Evolutionary conservation across 2,329 filamentous ascomycete species (phyloP).

Genomic region (Mariannaea elegans): DNA sequence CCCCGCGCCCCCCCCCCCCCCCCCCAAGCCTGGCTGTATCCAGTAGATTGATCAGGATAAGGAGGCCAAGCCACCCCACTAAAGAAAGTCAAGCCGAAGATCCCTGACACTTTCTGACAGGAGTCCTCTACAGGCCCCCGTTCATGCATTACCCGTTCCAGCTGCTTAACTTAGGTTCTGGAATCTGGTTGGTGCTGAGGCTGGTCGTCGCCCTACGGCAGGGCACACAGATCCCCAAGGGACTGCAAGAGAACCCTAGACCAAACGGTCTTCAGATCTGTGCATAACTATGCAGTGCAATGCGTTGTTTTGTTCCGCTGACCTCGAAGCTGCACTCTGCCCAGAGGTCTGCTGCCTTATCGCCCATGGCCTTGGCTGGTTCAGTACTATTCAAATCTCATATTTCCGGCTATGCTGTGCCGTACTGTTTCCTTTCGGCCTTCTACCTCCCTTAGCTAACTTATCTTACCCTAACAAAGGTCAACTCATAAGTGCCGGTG

Average conservation of each 20-base stretch:
- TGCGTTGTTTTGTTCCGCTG: conserved; percentile 1
- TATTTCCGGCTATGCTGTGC: conserved; percentile 17
- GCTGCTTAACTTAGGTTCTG: no score
- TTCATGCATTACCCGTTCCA: conserved; percentile 16
- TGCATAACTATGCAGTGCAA: not conserved
- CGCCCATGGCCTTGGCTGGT: not conserved
- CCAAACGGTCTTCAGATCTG: conserved; percentile 2
- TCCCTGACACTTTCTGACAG: conserved; percentile 6
- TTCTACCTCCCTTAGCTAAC: not conserved
- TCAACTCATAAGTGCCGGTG: not conserved
- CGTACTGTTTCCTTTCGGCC: not conserved
- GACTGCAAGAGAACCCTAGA: conserved; percentile 14
- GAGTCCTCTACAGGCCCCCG: not conserved
- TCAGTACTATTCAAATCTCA: conserved; percentile 4
- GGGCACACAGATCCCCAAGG: not conserved
- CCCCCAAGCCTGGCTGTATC: no score
- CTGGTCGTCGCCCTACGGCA: conserved; percentile 5
- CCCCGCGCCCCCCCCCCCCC: no score
- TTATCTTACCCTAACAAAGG: conserved; percentile 2
- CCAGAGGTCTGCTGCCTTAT: not conserved
- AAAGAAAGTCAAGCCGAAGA: conserved; percentile 2
- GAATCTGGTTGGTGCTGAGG: conserved; percentile 12
- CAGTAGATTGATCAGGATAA: not conserved
- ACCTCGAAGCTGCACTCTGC: not conserved
- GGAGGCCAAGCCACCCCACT: not conserved